Evolutionary conservation across 805 yeast species (phyloP), one percentile per base, ranked within the genome.

Genomic region (Nakazawaea wyomingensis): DNA sequence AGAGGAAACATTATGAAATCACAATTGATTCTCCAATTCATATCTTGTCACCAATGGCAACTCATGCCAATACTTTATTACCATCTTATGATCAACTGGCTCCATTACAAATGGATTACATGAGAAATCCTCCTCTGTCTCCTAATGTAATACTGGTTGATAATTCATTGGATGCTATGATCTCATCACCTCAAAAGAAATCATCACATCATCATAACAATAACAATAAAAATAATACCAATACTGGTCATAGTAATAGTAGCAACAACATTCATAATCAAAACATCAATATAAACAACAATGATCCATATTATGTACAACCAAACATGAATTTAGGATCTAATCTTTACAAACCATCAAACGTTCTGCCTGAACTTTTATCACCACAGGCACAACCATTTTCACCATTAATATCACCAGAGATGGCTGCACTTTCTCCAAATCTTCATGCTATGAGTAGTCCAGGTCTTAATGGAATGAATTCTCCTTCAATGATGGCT

Each of bases 1-100:
- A 86, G 56, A 69, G 95, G 36, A 93, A 90, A 58, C 97, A 89
- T 57, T 93, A 85, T 58, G 99, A 93, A 65, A 85, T 93, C 35
- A 81, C 88, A 46, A 91, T 93, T 44, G 99, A 93, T 61, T 86
- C 96, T 2, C 99, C 99, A 3, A 80, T 93, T 47, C 95, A 85
- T 54, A 70, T 93, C 4, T 65, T 90, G 39, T 80, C 90, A 38
- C 78, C 82, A 5, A 64, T 76, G 38, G 87, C 96, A 48, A 84
- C 87, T 1, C 95, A 84, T 62, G 85, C 85, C 4, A 84, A 85
- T 53, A 85, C 91, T 1, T 59, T 85, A 30, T 62, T 85, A 34
- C 95, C 95, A 4, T 82, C 87, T 5, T 85, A 85, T 57, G 79
- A 75, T 37, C 41, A 20, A 28, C 41, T 29, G 14, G 14, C 19